These are phyloP conservation scores for Silene vulgaris DNA, from an alignment of 179 eudicot genomes.

Conservation along the genomic window DNA sequence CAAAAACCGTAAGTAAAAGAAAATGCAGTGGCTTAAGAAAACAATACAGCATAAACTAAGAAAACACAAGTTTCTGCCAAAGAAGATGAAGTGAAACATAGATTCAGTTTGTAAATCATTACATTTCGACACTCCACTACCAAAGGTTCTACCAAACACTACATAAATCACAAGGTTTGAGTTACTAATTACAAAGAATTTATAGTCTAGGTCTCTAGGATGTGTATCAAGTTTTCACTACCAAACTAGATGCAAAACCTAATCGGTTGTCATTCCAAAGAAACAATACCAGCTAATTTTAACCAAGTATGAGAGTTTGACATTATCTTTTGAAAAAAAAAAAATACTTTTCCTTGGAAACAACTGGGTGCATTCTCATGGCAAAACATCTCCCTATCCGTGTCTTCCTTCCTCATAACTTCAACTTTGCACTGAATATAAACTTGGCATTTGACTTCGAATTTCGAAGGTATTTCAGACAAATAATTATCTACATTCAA, in stretches of 20 bases:
- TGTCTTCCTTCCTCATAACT: no score
- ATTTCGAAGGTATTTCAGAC: no score
- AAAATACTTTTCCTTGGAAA: no score
- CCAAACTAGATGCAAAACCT: neutral
- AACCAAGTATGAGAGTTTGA: neutral
- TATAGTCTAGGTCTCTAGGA: neutral
- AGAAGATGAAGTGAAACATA: neutral
- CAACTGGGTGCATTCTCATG: no score
- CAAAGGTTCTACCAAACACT: slow-evolving; percentile 3
- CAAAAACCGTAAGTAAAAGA: neutral
- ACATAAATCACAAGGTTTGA: slow-evolving; percentile 1
- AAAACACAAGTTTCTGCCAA: neutral
- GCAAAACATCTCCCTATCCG: no score
- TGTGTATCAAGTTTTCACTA: neutral
- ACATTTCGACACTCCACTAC: neutral
- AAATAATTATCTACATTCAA: no score
- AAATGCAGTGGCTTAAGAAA: neutral
- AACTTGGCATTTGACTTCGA: no score
- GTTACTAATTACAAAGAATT: neutral
- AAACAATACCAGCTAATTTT: slow-evolving; percentile 7
- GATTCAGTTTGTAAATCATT: neutral
- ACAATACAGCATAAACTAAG: slow-evolving; percentile 12
- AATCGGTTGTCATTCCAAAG: neutral
- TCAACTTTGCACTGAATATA: no score
- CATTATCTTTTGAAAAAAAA: neutral